These are phyloP conservation scores for Borealophlyctis nickersoniae DNA, from an alignment of 192 early-diverging fungal genomes.

Conservation along the genomic window DNA sequence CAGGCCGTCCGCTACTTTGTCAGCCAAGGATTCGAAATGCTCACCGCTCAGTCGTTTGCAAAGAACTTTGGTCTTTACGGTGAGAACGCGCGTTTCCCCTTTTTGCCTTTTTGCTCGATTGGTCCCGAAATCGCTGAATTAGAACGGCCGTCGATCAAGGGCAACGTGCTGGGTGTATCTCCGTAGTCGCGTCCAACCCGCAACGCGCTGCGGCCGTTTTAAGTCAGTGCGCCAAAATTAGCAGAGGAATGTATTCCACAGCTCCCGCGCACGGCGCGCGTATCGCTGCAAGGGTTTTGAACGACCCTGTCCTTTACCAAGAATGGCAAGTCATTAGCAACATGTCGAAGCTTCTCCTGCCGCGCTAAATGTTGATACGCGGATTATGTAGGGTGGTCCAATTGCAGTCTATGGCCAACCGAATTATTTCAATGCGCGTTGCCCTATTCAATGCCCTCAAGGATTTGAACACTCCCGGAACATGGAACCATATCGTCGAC, in stretches of 20 bases:
- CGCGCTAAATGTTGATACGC: background rate
- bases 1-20: conserved; percentile 93
- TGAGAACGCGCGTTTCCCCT: too few relatives aligned
- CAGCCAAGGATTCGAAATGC: conserved; percentile 82
- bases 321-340: conserved; percentile 74
- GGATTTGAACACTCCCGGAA: conserved; percentile 80
- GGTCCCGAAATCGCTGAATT: too few relatives aligned
- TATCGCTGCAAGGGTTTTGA: conserved; percentile 79
- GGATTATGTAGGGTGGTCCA: conserved; percentile 13
- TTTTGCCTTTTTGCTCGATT: too few relatives aligned
- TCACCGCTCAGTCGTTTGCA: conserved; percentile 89
- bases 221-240: conserved; percentile 81
- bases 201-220: conserved; percentile 57
- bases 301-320: conserved; percentile 69
- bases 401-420: conserved; percentile 71
- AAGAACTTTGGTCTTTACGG: conserved; percentile 99
- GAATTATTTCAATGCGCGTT: conserved; percentile 88
- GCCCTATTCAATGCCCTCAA: conserved; percentile 61
- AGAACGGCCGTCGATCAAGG: conserved; percentile 35
- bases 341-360: too few relatives aligned
- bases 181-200: conserved; percentile 60
- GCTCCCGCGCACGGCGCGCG: conserved; percentile 88
- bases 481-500: conserved; percentile 91
- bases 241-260: conserved; percentile 85
- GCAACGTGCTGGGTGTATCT: conserved; percentile 85